Evolutionary conservation across 768 basidiomycete genomes (phyloP), one percentile per base, ranked within the genome.

Genomic region (Trametes gibbosa): DNA sequence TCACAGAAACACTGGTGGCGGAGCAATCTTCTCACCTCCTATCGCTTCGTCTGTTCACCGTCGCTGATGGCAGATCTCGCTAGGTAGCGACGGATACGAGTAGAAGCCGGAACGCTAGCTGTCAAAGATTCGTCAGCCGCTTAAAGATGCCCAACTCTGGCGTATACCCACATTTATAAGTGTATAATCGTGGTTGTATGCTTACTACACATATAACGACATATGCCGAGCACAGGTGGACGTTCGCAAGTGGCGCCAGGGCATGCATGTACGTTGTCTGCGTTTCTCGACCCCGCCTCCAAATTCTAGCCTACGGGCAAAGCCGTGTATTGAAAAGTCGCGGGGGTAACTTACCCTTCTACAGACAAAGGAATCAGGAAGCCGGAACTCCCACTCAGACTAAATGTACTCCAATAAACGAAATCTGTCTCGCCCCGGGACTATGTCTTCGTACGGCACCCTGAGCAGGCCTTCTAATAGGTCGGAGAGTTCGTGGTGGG

Each of bases 81-180:
- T n/a, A n/a, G 79, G 78, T 1, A 62, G 64, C 7, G 78, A 80
- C 59, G 71, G 75, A 2, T 37, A 70, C 10, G 74, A 75, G 52
- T 81, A 75, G 74, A 76, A 70, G 53, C 78, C 79, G 9, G 78
- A 79, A 53, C 70, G 78, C 35, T 80, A 76, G 76, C 63, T 78
- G 5, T 42, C 46, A 24, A 65, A 63, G 9, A 54, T 68, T 9
- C 68, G 67, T 0, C 29, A 58, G 8, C 59, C 53, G n/a, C 66
- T 70, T 34, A 56, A 63, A 8, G 65, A 67, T 1, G 69, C 73
- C 13, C 63, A 66, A 73, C 51, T 72, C 73, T 1, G 74, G 73
- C 1, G 70, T 74, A 0, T 76, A 73, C 45, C 63, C 74, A 2
- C 63, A 71, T 47, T 53, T 69, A 64, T 69, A 34, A 62, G 68